Evolutionary conservation across 2,329 filamentous ascomycete genomes (phyloP), one percentile per base, ranked within the genome.

Genomic region (Colletotrichum lini): DNA sequence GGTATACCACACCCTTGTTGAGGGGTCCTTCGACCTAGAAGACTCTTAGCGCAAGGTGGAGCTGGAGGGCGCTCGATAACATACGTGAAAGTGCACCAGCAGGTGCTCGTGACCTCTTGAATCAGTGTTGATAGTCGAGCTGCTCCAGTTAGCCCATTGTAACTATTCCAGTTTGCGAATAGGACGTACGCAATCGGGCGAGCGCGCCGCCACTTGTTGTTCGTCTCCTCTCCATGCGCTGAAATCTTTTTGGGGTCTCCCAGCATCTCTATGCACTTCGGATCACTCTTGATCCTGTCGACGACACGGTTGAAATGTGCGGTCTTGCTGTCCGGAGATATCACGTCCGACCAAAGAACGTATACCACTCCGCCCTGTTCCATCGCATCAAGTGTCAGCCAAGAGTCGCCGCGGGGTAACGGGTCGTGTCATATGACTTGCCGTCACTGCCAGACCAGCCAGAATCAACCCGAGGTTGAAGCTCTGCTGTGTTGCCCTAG

Each of bases 251-350:
- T 91, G 49, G 87, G 82, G 18, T 94, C 91, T 16, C 95, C 95
- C 1, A 98, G 88, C 8, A 97, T 80, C 67, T 92, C 90, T 38
- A 91, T 84, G 78, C 94, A 97, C 68, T 89, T 86, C 0, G 88
- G 80, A 78, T 97, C 93, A 63, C 88, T 87, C 79, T 92, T 94
- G 79, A 98, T 91, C 72, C 91, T 90, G 77, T 93, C 89, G 58
- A 97, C 93, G 0, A 94, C 94, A 73, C 93, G 92, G 83, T 97
- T 97, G 87, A 97, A 98, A 79, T 96, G 91, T 67, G 91, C 89
- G 18, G 93, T 96, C 82, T 94, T 95, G 84, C 94, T 96, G 78
- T 95, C 92, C 23, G 93, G 88, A 4, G 93, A 93, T 80, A 97
- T 94, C 54, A 97, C 93, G 73, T 97, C 94, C 4, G 89, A 88